Percentiles rank a stretch among this genome's conserved stretches.
Evolutionary conservation across 768 basidiomycete species (phyloP).

Genomic region (Termitomyces eurrhizus): DNA sequence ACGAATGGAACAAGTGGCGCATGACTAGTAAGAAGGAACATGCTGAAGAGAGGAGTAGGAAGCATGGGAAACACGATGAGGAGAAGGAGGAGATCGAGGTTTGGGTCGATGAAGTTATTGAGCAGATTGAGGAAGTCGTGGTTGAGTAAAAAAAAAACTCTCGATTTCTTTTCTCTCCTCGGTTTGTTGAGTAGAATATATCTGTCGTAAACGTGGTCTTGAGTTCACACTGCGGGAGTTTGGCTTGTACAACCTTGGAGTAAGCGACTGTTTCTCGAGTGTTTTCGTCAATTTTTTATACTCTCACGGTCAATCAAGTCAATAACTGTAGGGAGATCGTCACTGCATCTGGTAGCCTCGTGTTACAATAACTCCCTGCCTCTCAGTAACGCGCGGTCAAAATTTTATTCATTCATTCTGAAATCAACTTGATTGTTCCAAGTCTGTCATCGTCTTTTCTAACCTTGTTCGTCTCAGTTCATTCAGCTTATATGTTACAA

Average conservation of each 20-base stretch:
- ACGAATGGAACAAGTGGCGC: slow-evolving; percentile 99
- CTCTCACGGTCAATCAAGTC: too few species aligned
- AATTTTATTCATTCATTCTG: too few species aligned
- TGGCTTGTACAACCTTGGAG: background rate
- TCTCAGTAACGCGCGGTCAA: too few species aligned
- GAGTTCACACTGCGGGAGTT: background rate
- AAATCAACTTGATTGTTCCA: too few species aligned
- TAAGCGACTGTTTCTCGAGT: background rate
- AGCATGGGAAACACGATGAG: slow-evolving; percentile 23
- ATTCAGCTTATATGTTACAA: too few species aligned
- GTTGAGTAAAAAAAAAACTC: slow-evolving; percentile 1
- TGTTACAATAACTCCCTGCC: too few species aligned
- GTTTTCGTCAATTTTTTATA: background rate
- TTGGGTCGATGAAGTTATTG: slow-evolving; percentile 90
- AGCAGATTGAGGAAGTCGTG: slow-evolving; percentile 80
- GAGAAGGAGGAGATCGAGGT: slow-evolving; percentile 90
- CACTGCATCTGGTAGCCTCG: too few species aligned
- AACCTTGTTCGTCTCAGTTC: too few species aligned
- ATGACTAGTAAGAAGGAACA: slow-evolving; percentile 41
- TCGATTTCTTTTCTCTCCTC: background rate
- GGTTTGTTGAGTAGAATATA: background rate
- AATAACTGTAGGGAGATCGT: too few species aligned
- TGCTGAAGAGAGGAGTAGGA: slow-evolving; percentile 11
- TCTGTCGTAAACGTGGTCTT: background rate
- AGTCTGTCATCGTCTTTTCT: too few species aligned